Evolutionary conservation across 2,329 filamentous ascomycete species (phyloP).

Genomic region (Cladophialophora exuberans): DNA sequence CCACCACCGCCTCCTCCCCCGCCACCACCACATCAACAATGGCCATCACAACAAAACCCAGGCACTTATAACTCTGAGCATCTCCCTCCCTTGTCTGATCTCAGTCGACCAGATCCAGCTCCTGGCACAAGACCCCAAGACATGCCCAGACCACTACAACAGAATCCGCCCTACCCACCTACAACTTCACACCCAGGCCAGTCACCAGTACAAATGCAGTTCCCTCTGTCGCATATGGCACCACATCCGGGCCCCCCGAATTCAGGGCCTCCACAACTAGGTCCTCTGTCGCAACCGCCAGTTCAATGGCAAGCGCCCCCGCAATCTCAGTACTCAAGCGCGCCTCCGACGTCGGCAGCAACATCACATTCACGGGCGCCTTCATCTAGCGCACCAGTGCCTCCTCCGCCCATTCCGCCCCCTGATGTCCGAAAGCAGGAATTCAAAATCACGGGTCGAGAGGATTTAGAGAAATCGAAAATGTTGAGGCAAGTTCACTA

Average conservation of each 20-base stretch:
- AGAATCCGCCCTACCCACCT: slow-evolving; percentile 18
- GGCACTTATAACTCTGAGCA: slow-evolving; percentile 26
- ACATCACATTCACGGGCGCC: slow-evolving; percentile 11
- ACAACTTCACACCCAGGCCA: slow-evolving; percentile 2
- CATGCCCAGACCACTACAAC: slow-evolving; percentile 28
- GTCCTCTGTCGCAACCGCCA: background rate
- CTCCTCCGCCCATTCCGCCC: too few relatives aligned
- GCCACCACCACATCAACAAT: slow-evolving; percentile 28
- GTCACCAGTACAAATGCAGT: background rate
- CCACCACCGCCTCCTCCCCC: too few relatives aligned
- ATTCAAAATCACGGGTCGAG: slow-evolving; percentile 36
- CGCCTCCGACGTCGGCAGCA: background rate
- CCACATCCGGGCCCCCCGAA: background rate
- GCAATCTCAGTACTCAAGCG: background rate
- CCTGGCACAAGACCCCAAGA: slow-evolving; percentile 19
- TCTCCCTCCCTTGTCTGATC: slow-evolving; percentile 31
- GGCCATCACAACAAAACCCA: slow-evolving; percentile 25
- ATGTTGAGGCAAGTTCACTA: slow-evolving; percentile 84
- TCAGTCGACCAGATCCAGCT: slow-evolving; percentile 24
- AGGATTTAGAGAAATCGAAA: slow-evolving; percentile 78
- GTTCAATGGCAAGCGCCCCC: background rate
- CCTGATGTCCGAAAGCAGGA: slow-evolving; percentile 17
- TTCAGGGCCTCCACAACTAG: background rate
- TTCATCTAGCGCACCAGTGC: too few relatives aligned
- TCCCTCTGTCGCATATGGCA: background rate